Evolutionary conservation across 2,329 filamentous ascomycete species (phyloP).

Genomic region (Monilinia polystroma): DNA sequence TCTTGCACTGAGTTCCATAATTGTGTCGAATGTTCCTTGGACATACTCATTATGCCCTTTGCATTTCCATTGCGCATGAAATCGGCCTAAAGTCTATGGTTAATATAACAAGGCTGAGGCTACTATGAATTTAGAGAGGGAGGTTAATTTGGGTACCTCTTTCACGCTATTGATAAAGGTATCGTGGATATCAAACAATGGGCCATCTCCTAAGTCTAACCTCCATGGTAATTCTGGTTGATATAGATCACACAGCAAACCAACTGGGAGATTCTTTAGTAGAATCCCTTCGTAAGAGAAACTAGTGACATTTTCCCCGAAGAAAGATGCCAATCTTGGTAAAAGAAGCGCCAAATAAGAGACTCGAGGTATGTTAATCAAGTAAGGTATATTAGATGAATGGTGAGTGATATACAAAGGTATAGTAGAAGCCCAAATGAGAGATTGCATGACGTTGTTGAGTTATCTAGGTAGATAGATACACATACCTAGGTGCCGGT

Average conservation of each 20-base stretch:
- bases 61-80: constrained; percentile 69
- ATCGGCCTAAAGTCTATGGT: constrained; percentile 44
- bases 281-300: constrained; percentile 67
- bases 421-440: constrained; percentile 40
- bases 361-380: constrained; percentile 61
- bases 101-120: constrained; percentile 13
- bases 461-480: background rate
- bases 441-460: constrained; percentile 34
- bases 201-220: constrained; percentile 57
- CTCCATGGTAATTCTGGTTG: constrained; percentile 56
- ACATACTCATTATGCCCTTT: constrained; percentile 69
- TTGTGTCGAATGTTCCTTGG: constrained; percentile 64
- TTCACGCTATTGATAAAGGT: constrained; percentile 69
- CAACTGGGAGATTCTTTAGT: constrained; percentile 68
- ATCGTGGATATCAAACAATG: constrained; percentile 55
- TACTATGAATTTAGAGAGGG: background rate
- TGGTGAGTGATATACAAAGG: constrained; percentile 40
- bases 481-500: background rate
- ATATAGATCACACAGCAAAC: constrained; percentile 68
- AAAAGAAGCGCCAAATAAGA: constrained; percentile 68
- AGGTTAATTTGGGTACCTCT: constrained; percentile 45
- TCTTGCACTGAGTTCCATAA: constrained; percentile 65
- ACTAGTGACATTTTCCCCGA: constrained; percentile 48
- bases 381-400: constrained; percentile 37
- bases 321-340: constrained; percentile 62